Base-by-base conservation (phyloP, 306 rosid species). In the Glycine latifolia region DNA sequence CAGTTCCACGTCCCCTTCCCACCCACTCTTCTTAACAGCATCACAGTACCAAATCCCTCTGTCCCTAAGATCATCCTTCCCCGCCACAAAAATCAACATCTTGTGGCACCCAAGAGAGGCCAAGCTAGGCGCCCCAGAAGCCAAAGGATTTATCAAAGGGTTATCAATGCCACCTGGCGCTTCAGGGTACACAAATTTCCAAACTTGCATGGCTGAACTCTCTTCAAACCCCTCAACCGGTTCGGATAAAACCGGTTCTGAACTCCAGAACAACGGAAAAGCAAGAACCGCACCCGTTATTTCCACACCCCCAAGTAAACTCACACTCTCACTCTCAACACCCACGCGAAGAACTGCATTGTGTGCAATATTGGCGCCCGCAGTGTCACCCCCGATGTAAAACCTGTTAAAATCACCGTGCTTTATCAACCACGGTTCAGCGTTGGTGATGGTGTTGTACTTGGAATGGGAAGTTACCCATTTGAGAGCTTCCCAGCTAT, bases 401-500 rank as follows among this genome's bases (percentile, higher is more conserved):
- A 89, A 12, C 12, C 86, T 53, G 15, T 15, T 54, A 16, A 89
- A 87, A 58, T 87, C 89, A 6, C 90, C 92, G 7, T 85, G 89
- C 78, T 12, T 33, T 79, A 81, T 31, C 39, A 89, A 12, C 94
- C 97, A 90, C 0, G 92, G 85, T 60, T 90, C 94, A 6, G 5
- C 14, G 3, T 8, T 69, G 39, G 54, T 53, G 0, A 12, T 31
- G 44, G 6, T 4, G 31, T 26, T 26, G 31, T 26, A 0, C 2
- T 26, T 26, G 2, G 84, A 47, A 50, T 80, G 86, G 0, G 86
- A 77, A 5, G 87, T 44, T 1, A 85, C 79, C 91, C 94, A 90
- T 66, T 86, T 84, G 74, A 90, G 88, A 37, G 91, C 79, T 20
- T 72, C 80, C 89, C 86, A 87, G 75, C 85, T 67, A 76, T 91